Evolutionary conservation across 345 rosid genomes (phyloP), one percentile per base, ranked within the genome.

Genomic region (Eucalyptus caleyi): DNA sequence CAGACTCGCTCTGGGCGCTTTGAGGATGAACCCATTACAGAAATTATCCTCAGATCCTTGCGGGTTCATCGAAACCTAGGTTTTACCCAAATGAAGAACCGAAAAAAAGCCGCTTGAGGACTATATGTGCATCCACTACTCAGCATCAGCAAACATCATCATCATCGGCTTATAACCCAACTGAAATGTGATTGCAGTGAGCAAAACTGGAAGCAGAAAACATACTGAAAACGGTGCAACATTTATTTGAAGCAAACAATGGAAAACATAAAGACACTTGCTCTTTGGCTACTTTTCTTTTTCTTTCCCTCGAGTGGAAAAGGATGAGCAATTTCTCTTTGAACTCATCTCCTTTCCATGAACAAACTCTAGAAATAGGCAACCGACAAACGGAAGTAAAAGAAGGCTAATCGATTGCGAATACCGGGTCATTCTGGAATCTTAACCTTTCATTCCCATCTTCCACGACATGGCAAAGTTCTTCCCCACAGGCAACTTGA

Each of bases 391-490:
- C 88, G 42, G 6, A 30, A 15, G 26, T 42, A 88, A 80, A 88
- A 50, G 44, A 26, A 37, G 56, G 59, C 47, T 23, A 89, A 30
- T 45, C n/a, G 21, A 60, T 54, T 27, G 26, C 34, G 77, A 40
- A 42, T 16, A 16, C 16, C 4, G 23, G 44, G 56, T 40, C 56
- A 30, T 50, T 72, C 26, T 26, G 44, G 54, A 30, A 21, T 56
- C 62, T 88, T 65, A 91, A 87, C 87, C 54, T 26, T 87, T 88
- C 24, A 40, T 40, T 65, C 95, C 94, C 93, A 97, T 94, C 89
- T 92, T 93, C 98, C 98, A 95, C 26, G 98, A 90, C 94, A 98
- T 87, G 2, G 83, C 91, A 42, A 98, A 98, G 91, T 96, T 93
- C 91, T 97, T 94, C 60, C 99, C 99, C 7, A 98, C 91, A 5